Evolutionary conservation across 2,329 filamentous ascomycete species (phyloP), one percentile per base, ranked within the genome.

Genomic region (Ascochyta pisi): DNA sequence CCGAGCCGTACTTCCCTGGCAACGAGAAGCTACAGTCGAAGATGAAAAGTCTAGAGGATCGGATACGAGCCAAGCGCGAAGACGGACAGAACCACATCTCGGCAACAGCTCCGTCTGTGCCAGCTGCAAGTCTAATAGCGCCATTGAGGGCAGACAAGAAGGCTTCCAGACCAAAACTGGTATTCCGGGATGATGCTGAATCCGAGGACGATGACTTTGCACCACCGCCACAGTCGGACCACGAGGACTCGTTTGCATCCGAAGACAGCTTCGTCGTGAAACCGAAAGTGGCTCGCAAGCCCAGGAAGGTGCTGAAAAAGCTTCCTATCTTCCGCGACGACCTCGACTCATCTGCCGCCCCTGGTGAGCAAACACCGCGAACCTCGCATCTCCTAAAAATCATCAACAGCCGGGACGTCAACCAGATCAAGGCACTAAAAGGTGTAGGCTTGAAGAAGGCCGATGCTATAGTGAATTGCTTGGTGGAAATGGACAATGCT

Each of bases 1-100:
- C 94, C 0, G 78, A 92, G 48, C 89, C 91, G 0, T 95, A 86
- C 76, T 98, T 98, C 66, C 93, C 93, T 0, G 88, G 87, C 1
- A 95, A 97, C 71, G 83, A 86, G 44, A 96, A 94, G 77, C 81
- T 89, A n/a, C 77, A 77, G 26, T 61, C 73, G 29, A 88, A 87
- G 73, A 86, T 88, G 64, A 74, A 76, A 23, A 76, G 68, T 16
- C 65, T 88, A 50, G 79, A 83, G 64, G 81, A 84, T 37, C 81
- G 80, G 33, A 75, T 86, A 37, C 74, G 69, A 42, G 68, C 61
- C 37, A 80, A 75, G 68, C 74, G 70, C 40, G 75, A 71, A 29
- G 68, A 63, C n/a, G 66, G 61, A 31, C 41, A 46, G 7, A 63
- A 60, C 31, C 63, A 64, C 16, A 41, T 59, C 16, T 63, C 63